A percentile compares a stretch with the other conserved stretches of the same genome.
Conservation (phyloP, 176 grass and related monocot genomes). For the Carex littledalei region DNA sequence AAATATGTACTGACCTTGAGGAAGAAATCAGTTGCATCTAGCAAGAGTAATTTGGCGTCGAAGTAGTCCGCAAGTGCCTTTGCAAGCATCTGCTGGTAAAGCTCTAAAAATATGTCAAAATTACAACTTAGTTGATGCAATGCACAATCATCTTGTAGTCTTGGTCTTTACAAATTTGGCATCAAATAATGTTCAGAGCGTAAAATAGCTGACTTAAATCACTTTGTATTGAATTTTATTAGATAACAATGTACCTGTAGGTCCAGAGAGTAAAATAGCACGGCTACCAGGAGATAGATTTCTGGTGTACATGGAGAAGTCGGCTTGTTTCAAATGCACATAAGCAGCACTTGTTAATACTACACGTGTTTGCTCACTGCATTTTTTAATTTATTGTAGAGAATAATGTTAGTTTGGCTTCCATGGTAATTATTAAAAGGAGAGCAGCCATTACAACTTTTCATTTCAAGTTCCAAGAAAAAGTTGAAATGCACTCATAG, state of each 20-base stretch:
- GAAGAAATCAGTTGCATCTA: constrained; percentile 83
- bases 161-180: background rate
- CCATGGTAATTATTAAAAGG: background rate
- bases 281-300: constrained; percentile 89
- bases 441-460: background rate
- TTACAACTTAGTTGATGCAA: constrained; percentile 21
- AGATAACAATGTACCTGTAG: constrained; percentile 55
- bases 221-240: background rate
- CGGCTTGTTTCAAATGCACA: constrained; percentile 94
- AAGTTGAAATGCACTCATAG: background rate
- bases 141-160: background rate
- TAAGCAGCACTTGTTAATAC: constrained; percentile 87
- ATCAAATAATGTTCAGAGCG: background rate
- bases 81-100: constrained; percentile 97
- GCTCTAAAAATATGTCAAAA: constrained; percentile 43
- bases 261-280: constrained; percentile 77
- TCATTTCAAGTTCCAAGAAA: background rate
- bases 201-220: background rate
- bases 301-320: constrained; percentile 71
- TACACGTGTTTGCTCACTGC: constrained; percentile 79
- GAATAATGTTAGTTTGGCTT: background rate
- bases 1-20: constrained; percentile 60
- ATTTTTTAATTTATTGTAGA: background rate
- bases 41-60: constrained; percentile 74
- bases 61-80: constrained; percentile 87